Conservation (phyloP, 306 rosid genomes). For the Senna siamea region DNA sequence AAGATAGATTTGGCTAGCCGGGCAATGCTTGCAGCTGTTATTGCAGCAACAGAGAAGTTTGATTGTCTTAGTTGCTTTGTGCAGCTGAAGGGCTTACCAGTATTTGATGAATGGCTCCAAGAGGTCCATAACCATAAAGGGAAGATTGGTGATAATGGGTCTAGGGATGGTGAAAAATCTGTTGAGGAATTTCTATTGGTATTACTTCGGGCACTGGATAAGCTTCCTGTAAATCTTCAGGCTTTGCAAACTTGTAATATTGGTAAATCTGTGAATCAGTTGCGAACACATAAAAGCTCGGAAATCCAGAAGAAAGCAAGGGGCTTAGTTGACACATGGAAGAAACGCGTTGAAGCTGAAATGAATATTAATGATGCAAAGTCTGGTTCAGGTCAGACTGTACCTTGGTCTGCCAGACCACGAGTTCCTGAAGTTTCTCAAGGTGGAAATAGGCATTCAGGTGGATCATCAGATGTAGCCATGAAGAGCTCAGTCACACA, state of each 20-base stretch:
- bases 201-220: conserved; percentile 67
- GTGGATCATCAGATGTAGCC: conserved; percentile 53
- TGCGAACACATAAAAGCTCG: conserved; percentile 61
- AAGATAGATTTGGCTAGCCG: conserved; percentile 63
- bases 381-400: conserved; percentile 58
- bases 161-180: conserved; percentile 56
- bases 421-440: conserved; percentile 56
- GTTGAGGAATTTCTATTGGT: conserved; percentile 66
- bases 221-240: conserved; percentile 62
- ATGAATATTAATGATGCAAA: conserved; percentile 63
- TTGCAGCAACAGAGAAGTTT: conserved; percentile 59
- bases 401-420: conserved; percentile 58
- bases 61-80: conserved; percentile 62
- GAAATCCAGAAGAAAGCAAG: conserved; percentile 71
- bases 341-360: conserved; percentile 75
- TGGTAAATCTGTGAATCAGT: conserved; percentile 70
- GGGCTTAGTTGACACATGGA: conserved; percentile 70
- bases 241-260: conserved; percentile 60
- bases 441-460: conserved; percentile 48
- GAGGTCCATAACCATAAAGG: conserved; percentile 74
- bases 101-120: conserved; percentile 77
- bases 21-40: conserved; percentile 64
- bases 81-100: conserved; percentile 62
- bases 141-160: conserved; percentile 58
- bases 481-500: conserved; percentile 53